A percentile compares a stretch with the other conserved stretches of the same genome.
Evolutionary conservation across 2,329 filamentous ascomycete genomes (phyloP).

Genomic region (Botrytis elliptica): DNA sequence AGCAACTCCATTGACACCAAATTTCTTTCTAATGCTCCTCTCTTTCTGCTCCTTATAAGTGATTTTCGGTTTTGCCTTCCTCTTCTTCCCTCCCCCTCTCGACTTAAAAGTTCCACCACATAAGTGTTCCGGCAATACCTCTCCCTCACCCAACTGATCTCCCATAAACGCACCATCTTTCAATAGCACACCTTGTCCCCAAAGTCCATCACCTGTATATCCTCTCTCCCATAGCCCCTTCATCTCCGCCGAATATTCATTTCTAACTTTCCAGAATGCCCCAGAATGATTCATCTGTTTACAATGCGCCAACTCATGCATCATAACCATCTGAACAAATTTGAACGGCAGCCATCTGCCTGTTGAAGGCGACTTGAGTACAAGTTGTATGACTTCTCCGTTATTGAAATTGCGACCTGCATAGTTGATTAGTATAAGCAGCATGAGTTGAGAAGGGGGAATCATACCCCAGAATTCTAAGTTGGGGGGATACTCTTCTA

Average conservation of each 20-base stretch:
- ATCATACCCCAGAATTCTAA: slow-evolving; percentile 62
- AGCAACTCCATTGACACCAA: slow-evolving; percentile 46
- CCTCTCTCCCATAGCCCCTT: slow-evolving; percentile 64
- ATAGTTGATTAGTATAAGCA: not conserved
- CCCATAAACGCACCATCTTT: slow-evolving; percentile 58
- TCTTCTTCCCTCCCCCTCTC: slow-evolving; percentile 49
- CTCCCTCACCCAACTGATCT: slow-evolving; percentile 52
- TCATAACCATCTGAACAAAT: slow-evolving; percentile 93
- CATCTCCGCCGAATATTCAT: slow-evolving; percentile 71
- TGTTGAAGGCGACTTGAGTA: slow-evolving; percentile 64
- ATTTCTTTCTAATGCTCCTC: slow-evolving; percentile 57
- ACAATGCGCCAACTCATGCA: slow-evolving; percentile 81
- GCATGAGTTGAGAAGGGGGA: not conserved
- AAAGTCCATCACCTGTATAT: slow-evolving; percentile 80
- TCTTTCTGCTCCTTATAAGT: slow-evolving; percentile 46
- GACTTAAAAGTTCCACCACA: slow-evolving; percentile 79
- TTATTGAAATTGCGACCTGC: slow-evolving; percentile 89
- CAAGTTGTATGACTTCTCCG: slow-evolving; percentile 82
- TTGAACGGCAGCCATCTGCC: slow-evolving; percentile 76
- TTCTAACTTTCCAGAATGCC: slow-evolving; percentile 77
- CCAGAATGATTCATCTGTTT: slow-evolving; percentile 88
- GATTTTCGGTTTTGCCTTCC: slow-evolving; percentile 48
- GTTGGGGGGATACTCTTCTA: slow-evolving; percentile 83
- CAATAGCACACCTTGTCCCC: slow-evolving; percentile 69
- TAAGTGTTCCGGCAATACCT: slow-evolving; percentile 66